Conservation (phyloP, 805 yeast genomes). For the Starmera pachycereana region DNA sequence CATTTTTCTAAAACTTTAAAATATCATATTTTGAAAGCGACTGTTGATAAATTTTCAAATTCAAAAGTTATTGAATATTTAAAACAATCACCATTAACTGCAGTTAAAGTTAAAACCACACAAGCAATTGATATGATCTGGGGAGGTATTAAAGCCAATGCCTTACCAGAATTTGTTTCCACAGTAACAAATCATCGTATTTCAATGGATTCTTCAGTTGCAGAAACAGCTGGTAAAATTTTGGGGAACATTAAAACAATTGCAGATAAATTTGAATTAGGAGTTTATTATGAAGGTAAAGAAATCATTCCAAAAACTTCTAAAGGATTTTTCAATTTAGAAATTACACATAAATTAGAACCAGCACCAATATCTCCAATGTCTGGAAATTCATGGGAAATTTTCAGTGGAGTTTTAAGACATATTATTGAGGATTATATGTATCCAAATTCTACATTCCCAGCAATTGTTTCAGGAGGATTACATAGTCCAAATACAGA, state of each 20-base stretch:
- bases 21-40: slow-evolving; percentile 25
- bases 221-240: slow-evolving; percentile 22
- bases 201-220: slow-evolving; percentile 41
- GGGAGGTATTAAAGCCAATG: slow-evolving; percentile 72
- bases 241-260: slow-evolving; percentile 7
- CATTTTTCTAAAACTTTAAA: slow-evolving; percentile 17
- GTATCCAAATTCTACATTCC: slow-evolving; percentile 23
- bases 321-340: slow-evolving; percentile 34
- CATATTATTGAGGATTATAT: slow-evolving; percentile 48
- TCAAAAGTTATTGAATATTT: slow-evolving; percentile 24
- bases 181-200: slow-evolving; percentile 55
- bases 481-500: slow-evolving; percentile 66
- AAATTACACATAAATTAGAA: slow-evolving; percentile 23
- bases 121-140: slow-evolving; percentile 25
- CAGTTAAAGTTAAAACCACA: slow-evolving; percentile 35
- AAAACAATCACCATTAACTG: slow-evolving; percentile 25
- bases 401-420: slow-evolving; percentile 52
- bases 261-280: slow-evolving; percentile 14
- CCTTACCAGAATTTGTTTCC: slow-evolving; percentile 50
- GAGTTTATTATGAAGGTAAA: slow-evolving; percentile 9
- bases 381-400: slow-evolving; percentile 37
- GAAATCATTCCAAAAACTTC: slow-evolving; percentile 7
- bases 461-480: slow-evolving; percentile 42
- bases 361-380: slow-evolving; percentile 48
- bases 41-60: slow-evolving; percentile 25